Percentiles rank a stretch among this genome's conserved stretches.
phyloP scores from a whole-genome alignment of 2,329 filamentous ascomycete genomes.

The Graphilbum fragrans region DNA sequence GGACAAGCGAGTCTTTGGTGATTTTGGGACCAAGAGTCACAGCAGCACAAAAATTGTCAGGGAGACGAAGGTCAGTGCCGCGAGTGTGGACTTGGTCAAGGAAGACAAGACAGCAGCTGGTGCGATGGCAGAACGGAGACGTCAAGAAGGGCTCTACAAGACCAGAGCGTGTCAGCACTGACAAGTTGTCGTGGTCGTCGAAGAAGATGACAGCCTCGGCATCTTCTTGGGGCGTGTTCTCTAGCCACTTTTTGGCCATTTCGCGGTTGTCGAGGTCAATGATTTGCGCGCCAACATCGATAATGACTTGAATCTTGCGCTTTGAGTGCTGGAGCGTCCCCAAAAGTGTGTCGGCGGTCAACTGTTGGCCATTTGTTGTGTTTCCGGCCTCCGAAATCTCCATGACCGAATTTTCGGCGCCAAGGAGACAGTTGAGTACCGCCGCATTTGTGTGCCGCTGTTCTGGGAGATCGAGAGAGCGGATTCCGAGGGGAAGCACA shows the following conservation, averaged over 20 bases:
- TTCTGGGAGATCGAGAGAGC: slow-evolving; percentile 38
- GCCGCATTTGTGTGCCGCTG: slow-evolving; percentile 56
- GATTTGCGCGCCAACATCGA: slow-evolving; percentile 62
- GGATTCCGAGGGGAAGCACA: slow-evolving; percentile 43
- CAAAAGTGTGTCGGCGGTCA: too few species aligned
- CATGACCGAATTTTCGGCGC: slow-evolving; percentile 33
- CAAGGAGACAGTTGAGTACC: slow-evolving; percentile 48
- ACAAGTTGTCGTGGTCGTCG: slow-evolving; percentile 39
- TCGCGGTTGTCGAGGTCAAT: slow-evolving; percentile 47
- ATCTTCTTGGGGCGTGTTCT: slow-evolving; percentile 6
- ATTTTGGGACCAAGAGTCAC: slow-evolving; percentile 54
- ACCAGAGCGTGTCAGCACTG: slow-evolving; percentile 36
- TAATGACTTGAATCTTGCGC: slow-evolving; percentile 40
- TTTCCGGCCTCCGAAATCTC: slow-evolving; percentile 9
- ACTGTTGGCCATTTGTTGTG: too few species aligned
- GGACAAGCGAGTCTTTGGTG: slow-evolving; percentile 57
- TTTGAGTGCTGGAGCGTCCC: slow-evolving; percentile 13
- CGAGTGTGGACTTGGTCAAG: slow-evolving; percentile 60
- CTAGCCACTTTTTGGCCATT: slow-evolving; percentile 43
- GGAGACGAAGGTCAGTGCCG: slow-evolving; percentile 56
- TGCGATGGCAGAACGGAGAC: slow-evolving; percentile 44
- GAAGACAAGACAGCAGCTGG: slow-evolving; percentile 51
- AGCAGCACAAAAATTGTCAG: slow-evolving; percentile 44
- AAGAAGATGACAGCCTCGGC: slow-evolving; percentile 45
- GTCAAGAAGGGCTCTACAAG: slow-evolving; percentile 35